Evolutionary conservation across 2,329 filamentous ascomycete species (phyloP).

Genomic region (Phialophora verrucosa): DNA sequence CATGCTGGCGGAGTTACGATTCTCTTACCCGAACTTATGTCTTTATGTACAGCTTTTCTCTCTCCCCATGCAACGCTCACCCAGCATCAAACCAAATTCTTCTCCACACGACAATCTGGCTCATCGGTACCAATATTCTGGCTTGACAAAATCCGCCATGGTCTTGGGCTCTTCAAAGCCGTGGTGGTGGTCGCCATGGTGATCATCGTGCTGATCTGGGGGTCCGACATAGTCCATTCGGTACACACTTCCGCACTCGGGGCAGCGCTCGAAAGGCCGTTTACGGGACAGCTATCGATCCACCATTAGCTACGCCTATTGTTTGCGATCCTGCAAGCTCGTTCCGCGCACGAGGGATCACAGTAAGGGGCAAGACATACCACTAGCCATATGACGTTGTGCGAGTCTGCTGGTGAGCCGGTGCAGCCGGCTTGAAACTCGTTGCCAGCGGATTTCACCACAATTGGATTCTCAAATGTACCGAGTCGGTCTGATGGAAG

Average conservation of each 20-base stretch:
- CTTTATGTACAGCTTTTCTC: conserved; percentile 2
- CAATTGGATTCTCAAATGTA: conserved; percentile 82
- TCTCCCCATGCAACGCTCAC: background rate
- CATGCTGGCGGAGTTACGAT: background rate
- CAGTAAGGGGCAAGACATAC: conserved; percentile 57
- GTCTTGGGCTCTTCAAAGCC: conserved; percentile 85
- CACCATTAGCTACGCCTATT: conserved; percentile 18
- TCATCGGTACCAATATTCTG: conserved; percentile 81
- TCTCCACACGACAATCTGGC: background rate
- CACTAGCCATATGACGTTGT: conserved; percentile 87
- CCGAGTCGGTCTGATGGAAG: conserved; percentile 88
- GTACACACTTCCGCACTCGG: conserved; percentile 93
- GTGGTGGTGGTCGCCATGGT: conserved; percentile 59
- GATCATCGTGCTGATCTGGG: conserved; percentile 70
- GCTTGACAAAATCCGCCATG: conserved; percentile 93
- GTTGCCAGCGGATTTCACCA: conserved; percentile 87
- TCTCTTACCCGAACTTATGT: background rate
- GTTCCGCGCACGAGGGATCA: background rate
- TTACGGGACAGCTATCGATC: conserved; percentile 74
- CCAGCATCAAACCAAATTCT: background rate
- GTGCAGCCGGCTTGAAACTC: conserved; percentile 99
- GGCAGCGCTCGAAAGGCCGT: conserved; percentile 91
- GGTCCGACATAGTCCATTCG: conserved; percentile 98
- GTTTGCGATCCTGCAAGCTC: background rate
- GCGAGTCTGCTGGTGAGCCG: conserved; percentile 88